Evolutionary conservation across 306 rosid species (phyloP), one percentile per base, ranked within the genome.

Genomic region (Lotus japonicus): DNA sequence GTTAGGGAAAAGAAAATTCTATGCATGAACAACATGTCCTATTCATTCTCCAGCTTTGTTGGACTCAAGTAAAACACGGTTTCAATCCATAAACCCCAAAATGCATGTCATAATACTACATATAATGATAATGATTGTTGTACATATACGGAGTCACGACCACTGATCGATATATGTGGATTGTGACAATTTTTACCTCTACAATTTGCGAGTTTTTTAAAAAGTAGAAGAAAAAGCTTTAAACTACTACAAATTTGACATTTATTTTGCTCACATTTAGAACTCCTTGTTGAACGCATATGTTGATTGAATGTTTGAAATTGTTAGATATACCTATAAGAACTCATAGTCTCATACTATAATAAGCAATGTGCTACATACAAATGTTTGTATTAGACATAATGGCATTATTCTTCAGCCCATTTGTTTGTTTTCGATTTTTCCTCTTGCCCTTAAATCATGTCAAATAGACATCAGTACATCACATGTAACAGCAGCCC

Each of bases 21-120:
- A 16, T 13, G 42, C 2, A 18, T 18, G 12, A 9, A 13, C 11
- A 33, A 4, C 53, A 28, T 51, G 55, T 64, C 81, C 23, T 51
- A 72, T 58, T 54, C 83, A 41, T 12, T 43, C 43, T 65, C 90
- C 85, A 76, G 64, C 66, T 64, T 75, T 83, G 68, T 68, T 75
- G 90, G 87, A 45, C 73, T 72, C 15, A 9, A 57, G 21, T 23
- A 28, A 9, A 31, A 13, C 43, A 4, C 43, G 26, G 52, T 57
- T 74, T 51, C 72, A 70, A 59, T n/a, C 60, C 52, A 67, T 31
- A 43, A 46, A 10, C 26, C 31, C 14, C 14, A 7, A 53, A 66
- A 41, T 44, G 48, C 3, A 57, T 28, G 5, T 52, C 59, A 58
- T 12, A n/a, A n/a, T n/a, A n/a, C n/a, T n/a, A n/a, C n/a, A n/a